A percentile compares a stretch with the other conserved stretches of the same genome.
Evolutionary conservation across 2,329 filamentous ascomycete genomes (phyloP).

Genomic region (Pseudogymnoascus verrucosus): DNA sequence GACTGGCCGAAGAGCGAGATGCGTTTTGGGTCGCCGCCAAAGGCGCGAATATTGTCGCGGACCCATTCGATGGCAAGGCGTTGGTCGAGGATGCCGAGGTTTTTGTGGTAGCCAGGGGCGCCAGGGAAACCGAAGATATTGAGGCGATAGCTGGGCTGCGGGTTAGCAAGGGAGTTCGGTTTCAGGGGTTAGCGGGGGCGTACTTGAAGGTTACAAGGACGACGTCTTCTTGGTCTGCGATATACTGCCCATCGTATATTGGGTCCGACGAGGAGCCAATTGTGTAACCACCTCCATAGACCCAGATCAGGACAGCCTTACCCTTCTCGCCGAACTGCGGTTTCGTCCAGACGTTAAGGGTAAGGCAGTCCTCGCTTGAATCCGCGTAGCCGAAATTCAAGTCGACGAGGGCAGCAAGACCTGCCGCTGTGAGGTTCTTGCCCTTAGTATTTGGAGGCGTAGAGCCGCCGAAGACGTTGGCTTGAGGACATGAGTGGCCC

Average conservation of each 20-base stretch:
- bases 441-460: not conserved
- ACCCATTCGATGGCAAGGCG: slow-evolving; percentile 51
- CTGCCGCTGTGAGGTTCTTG: slow-evolving; percentile 20
- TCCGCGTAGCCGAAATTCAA: slow-evolving; percentile 7
- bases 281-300: slow-evolving; percentile 36
- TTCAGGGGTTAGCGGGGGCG: slow-evolving; percentile 25
- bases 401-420: slow-evolving; percentile 12
- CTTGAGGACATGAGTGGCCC: not conserved
- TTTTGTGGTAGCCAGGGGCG: slow-evolving; percentile 16
- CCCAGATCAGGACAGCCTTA: slow-evolving; percentile 39
- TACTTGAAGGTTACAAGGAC: slow-evolving; percentile 42
- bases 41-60: slow-evolving; percentile 44
- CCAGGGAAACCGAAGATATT: slow-evolving; percentile 26
- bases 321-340: slow-evolving; percentile 14
- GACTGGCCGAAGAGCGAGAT: slow-evolving; percentile 27
- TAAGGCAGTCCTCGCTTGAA: slow-evolving; percentile 22
- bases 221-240: slow-evolving; percentile 36
- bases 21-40: slow-evolving; percentile 45
- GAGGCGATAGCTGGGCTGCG: slow-evolving; percentile 32
- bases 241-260: slow-evolving; percentile 36
- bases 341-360: slow-evolving; percentile 21
- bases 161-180: not conserved
- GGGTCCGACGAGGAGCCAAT: slow-evolving; percentile 32
- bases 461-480: not conserved
- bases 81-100: slow-evolving; percentile 50